Evolutionary conservation across 2,329 filamentous ascomycete species (phyloP), one percentile per base, ranked within the genome.

Genomic region (Paecilomyces formosus): DNA sequence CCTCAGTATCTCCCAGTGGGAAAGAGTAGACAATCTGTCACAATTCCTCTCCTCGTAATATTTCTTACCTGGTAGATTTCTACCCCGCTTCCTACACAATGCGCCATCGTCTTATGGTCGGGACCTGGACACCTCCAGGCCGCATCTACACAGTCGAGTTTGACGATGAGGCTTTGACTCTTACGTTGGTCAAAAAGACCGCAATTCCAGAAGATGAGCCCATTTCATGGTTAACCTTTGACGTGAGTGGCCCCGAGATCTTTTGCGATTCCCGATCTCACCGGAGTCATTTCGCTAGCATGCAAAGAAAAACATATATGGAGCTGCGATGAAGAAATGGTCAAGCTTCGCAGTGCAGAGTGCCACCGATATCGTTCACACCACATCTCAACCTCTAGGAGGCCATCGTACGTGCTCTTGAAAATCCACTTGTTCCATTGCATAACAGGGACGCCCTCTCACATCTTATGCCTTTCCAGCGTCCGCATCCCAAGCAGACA

Each of bases 281-380:
- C 60, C 58, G 15, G 2, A 21, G 12, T 26, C 59, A 2, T 26
- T 26, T 26, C 24, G 58, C 56, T 69, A 93, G 87, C 90, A 95
- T 75, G 79, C 82, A 61, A 89, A 88, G 69, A 93, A 91, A 75
- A 88, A 89, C 72, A 87, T 96, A 61, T 96, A 96, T 73, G 91
- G 91, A 67, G 87, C 91, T 3, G 89, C 90, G 61, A 94, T 94
- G 90, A 96, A 96, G 81, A 93, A 92, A 73, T 96, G 90, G 90
- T 88, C 88, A 55, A 92, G 88, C 72, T 93, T 90, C 73, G 79
- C 85, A 53, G 88, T 95, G 67, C 84, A 87, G 66, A 87, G 84
- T 65, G 88, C 90, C 2, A 87, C 85, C 1, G 85, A 90, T 55
- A 94, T 96, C 63, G 76, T 85, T 53, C 90, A 94, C 65, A 83